A percentile compares a stretch with the other conserved stretches of the same genome.
These are phyloP conservation scores for Deinandra increscens DNA, from an alignment of 129 eudicot species.

Conservation along the genomic window DNA sequence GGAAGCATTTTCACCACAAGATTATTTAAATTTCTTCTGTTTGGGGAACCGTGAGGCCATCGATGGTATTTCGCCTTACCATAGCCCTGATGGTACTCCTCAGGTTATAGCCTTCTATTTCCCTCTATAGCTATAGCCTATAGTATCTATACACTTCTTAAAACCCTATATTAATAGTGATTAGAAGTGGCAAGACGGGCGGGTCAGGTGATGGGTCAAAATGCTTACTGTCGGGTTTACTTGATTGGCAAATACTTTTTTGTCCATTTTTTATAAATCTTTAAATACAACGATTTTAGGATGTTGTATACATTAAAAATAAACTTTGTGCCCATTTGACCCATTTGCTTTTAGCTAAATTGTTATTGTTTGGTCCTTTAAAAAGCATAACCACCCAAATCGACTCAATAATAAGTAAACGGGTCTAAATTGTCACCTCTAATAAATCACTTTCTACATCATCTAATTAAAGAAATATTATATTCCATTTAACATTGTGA, in stretches of 20 bases:
- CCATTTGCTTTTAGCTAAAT: not conserved
- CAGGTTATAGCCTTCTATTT: slow-evolving; percentile 51
- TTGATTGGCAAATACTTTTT: not conserved
- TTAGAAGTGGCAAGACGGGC: no score
- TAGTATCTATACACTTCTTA: not conserved
- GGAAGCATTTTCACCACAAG: slow-evolving; percentile 75
- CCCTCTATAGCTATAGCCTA: not conserved
- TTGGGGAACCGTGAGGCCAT: slow-evolving; percentile 87
- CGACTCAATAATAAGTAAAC: not conserved
- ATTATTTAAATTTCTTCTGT: slow-evolving; percentile 86
- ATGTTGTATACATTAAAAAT: not conserved
- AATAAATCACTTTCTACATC: not conserved
- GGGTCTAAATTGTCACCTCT: not conserved
- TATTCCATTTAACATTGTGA: slow-evolving; percentile 15
- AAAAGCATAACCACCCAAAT: not conserved
- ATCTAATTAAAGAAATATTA: not conserved
- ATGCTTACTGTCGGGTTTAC: no score
- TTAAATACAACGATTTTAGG: not conserved
- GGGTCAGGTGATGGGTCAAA: no score
- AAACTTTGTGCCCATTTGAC: not conserved
- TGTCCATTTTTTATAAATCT: not conserved
- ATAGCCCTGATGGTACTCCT: slow-evolving; percentile 54
- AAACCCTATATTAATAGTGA: no score
- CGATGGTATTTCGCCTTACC: slow-evolving; percentile 35
- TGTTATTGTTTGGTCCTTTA: not conserved